These are phyloP conservation scores for Diplocarpon rosae DNA, from an alignment of 2,329 filamentous ascomycete species.

Conservation along the genomic window DNA sequence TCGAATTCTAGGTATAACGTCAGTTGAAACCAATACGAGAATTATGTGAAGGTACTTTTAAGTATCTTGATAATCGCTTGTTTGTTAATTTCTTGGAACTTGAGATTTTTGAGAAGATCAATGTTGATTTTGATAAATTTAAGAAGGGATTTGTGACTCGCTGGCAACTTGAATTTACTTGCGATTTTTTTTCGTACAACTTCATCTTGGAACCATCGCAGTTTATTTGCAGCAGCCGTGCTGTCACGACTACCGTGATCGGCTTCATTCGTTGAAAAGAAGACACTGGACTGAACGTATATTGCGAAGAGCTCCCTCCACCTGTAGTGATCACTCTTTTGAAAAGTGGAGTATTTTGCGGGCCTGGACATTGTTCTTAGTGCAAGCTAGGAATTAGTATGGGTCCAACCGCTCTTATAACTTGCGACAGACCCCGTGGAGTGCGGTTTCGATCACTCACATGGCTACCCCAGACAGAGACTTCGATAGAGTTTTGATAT, in stretches of 20 bases:
- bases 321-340: slow-evolving; percentile 55
- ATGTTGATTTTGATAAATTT: slow-evolving; percentile 65
- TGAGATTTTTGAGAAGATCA: slow-evolving; percentile 65
- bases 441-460: neutral
- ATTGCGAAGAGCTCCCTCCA: slow-evolving; percentile 78
- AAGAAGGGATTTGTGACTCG: slow-evolving; percentile 51
- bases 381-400: too few species aligned
- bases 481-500: slow-evolving; percentile 52
- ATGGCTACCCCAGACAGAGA: slow-evolving; percentile 14
- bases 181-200: slow-evolving; percentile 49
- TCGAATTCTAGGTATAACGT: slow-evolving; percentile 56
- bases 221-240: slow-evolving; percentile 51
- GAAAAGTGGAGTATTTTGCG: slow-evolving; percentile 44
- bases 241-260: slow-evolving; percentile 59
- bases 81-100: slow-evolving; percentile 77
- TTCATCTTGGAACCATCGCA: slow-evolving; percentile 59
- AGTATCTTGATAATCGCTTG: slow-evolving; percentile 71
- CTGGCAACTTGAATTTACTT: slow-evolving; percentile 51
- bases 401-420: neutral
- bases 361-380: slow-evolving; percentile 34
- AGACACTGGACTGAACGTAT: slow-evolving; percentile 69
- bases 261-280: slow-evolving; percentile 67
- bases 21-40: neutral
- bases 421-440: neutral
- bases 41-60: slow-evolving; percentile 48